Evolutionary conservation across 2,329 filamentous ascomycete species (phyloP).

Genomic region (Aspergillus novofumigatus): DNA sequence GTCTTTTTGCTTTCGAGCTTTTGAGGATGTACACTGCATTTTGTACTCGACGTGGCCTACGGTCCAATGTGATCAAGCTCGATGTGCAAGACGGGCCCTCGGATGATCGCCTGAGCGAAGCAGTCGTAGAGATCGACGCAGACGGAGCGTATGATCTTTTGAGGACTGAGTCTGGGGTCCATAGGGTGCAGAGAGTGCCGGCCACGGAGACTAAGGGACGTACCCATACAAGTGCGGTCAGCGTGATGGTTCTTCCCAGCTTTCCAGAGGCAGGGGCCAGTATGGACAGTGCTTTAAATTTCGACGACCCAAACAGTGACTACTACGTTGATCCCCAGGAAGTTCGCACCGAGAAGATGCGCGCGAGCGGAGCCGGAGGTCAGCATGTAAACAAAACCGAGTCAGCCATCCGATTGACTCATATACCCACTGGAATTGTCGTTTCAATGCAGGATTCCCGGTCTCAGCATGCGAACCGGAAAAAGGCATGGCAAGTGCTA

Average conservation of each 20-base stretch:
- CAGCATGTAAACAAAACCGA: conserved; percentile 99
- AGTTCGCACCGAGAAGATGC: conserved; percentile 82
- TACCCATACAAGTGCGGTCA: conserved; percentile 88
- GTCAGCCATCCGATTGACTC: conserved; percentile 87
- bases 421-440: conserved; percentile 78
- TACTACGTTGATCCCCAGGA: conserved; percentile 86
- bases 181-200: conserved; percentile 89
- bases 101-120: conserved; percentile 74
- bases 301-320: conserved; percentile 81
- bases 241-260: conserved; percentile 85
- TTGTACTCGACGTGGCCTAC: conserved; percentile 66
- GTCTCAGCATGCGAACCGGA: conserved; percentile 84
- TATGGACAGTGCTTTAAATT: conserved; percentile 54
- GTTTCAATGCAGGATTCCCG: conserved; percentile 91
- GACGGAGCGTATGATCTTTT: conserved; percentile 76
- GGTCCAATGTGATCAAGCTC: conserved; percentile 69
- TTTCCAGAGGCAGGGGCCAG: conserved; percentile 57
- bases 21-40: conserved; percentile 86
- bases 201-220: conserved; percentile 86
- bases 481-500: conserved; percentile 80
- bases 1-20: conserved; percentile 81
- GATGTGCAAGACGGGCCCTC: conserved; percentile 65
- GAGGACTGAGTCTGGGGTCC: conserved; percentile 86
- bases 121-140: conserved; percentile 75
- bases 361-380: conserved; percentile 84